A percentile compares a stretch with the other conserved stretches of the same genome.
phyloP scores from a whole-genome alignment of 139 green algal genomes.

The Volvox africanus region DNA sequence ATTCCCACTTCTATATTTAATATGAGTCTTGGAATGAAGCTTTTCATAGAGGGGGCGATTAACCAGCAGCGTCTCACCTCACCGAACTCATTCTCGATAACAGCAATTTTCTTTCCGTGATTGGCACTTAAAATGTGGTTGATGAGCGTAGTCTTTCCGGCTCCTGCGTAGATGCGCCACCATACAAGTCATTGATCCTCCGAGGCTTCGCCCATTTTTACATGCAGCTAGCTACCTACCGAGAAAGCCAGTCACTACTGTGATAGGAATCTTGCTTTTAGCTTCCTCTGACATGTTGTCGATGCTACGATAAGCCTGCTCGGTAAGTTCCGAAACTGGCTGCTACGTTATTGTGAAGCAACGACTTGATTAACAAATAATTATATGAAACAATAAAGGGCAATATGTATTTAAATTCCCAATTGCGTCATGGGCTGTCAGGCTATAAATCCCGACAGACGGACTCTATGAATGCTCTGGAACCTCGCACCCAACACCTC shows the following conservation, averaged over 20 bases:
- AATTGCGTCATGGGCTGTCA: no score
- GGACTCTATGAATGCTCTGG: no score
- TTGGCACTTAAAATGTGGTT: constrained; percentile 86
- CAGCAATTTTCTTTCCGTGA: constrained; percentile 81
- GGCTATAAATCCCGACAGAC: no score
- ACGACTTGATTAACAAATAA: no score
- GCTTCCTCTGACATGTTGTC: constrained; percentile 30
- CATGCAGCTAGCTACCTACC: not conserved
- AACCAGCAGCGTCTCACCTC: constrained; percentile 37
- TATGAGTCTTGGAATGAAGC: no score
- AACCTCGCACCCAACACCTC: no score
- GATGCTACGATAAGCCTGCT: not conserved
- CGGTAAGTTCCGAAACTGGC: not conserved
- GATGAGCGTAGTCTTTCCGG: constrained; percentile 85
- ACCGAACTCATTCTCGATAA: constrained; percentile 92
- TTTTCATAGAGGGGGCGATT: no score
- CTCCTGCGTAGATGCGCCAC: constrained; percentile 1
- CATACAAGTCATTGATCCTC: not conserved
- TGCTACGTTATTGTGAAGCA: no score
- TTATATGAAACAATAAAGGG: no score
- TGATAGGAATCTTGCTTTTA: constrained; percentile 58
- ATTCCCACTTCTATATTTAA: no score
- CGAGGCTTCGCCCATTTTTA: not conserved
- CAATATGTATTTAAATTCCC: no score
- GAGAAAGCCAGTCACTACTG: constrained; percentile 63